Base-by-base conservation (phyloP, 805 yeast genomes). In the Lipomyces japonicus region DNA sequence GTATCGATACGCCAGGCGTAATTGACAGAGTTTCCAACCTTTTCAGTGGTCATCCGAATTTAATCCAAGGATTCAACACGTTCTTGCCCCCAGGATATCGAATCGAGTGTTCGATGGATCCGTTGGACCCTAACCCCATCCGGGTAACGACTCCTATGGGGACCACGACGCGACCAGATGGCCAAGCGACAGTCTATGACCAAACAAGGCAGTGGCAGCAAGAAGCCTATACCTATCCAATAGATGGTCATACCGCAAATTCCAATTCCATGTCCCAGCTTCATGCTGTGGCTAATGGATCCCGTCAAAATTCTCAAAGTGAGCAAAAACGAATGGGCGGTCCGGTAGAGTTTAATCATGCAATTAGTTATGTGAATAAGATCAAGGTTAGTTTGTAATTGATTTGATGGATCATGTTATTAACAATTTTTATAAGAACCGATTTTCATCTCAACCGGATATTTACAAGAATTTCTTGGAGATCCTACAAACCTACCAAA, bases 11-110 rank as follows among this genome's bases (percentile, higher is more conserved):
- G 0, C 98, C 97, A 0, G 99, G 97, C 31, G 99, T 93, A 25
- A 93, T 93, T 65, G 96, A 91, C 67, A 76, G 98, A 51, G 98
- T 93, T 1, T 87, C 96, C 0, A 78, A 85, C 1, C 72, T 93
- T 48, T 93, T 93, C 68, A 79, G 90, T 56, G 97, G 97, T 12
- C 96, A 89, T 68, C 96, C 96, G 1, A 80, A 68, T 47, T 75
- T 93, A 63, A 91, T 93, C 56, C 97, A 93, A 69, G 98, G 99
- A 0, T 95, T 93, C 70, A 93, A 93, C 71, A 91, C 99, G 1
- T 93, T 93, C 66, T 75, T 93, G 59, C 99, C 99, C 1, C 96
- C 95, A 21, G 99, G 98, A 2, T 93, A 89, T 70, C 64, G 84
- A 55, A 90, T 93, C 58, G 95, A 87, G 67, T 93, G 97, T 69